These are phyloP conservation scores for Rhizopogon rudus DNA, from an alignment of 768 basidiomycete species.

Conservation along the genomic window DNA sequence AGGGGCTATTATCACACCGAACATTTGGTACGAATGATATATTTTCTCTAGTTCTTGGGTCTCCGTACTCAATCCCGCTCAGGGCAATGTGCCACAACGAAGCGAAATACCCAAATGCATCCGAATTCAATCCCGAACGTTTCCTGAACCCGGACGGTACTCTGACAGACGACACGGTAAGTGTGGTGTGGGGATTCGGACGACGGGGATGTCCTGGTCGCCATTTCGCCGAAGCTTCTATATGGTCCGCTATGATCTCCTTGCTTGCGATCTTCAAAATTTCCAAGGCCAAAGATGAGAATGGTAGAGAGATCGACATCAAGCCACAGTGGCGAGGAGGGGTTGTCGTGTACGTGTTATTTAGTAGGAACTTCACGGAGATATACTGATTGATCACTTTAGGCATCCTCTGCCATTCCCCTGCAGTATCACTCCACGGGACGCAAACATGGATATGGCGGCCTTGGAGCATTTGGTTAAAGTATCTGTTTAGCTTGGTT, in stretches of 20 bases:
- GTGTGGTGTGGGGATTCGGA: conserved; percentile 23
- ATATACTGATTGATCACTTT: not conserved
- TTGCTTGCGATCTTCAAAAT: conserved; percentile 20
- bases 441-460: not conserved
- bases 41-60: not conserved
- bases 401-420: conserved; percentile 2
- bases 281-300: conserved; percentile 13
- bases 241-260: conserved; percentile 26
- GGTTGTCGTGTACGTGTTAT: conserved; percentile 9
- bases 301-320: conserved; percentile 18
- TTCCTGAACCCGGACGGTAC: conserved; percentile 17
- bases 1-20: conserved; percentile 19
- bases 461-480: not conserved
- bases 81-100: conserved; percentile 26
- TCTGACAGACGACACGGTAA: conserved; percentile 21
- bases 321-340: conserved; percentile 11
- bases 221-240: conserved; percentile 25
- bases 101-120: conserved; percentile 25
- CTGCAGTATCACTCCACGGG: not conserved
- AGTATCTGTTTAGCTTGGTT: too few relatives aligned
- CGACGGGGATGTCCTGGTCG: conserved; percentile 26
- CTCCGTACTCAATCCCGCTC: not conserved
- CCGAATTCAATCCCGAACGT: conserved; percentile 20
- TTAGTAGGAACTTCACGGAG: too few relatives aligned
- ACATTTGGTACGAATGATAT: conserved; percentile 20